Conservation (phyloP, 2,329 filamentous ascomycete species). For the Monilinia aucupariae region DNA sequence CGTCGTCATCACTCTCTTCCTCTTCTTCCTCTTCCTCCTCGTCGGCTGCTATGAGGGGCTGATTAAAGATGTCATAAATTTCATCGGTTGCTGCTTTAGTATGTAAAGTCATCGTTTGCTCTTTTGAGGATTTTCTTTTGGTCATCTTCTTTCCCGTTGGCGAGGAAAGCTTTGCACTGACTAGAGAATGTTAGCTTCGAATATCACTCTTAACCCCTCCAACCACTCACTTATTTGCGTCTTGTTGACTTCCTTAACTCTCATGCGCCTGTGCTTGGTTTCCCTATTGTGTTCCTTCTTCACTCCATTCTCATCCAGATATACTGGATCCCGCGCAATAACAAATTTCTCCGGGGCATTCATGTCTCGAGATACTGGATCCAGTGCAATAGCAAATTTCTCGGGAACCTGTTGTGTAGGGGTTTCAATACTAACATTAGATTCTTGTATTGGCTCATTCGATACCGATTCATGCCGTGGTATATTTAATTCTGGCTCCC, state of each 20-base stretch:
- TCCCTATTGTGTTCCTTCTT: slow-evolving; percentile 43
- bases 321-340: slow-evolving; percentile 36
- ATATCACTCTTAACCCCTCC: neutral
- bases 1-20: slow-evolving; percentile 57
- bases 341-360: slow-evolving; percentile 41
- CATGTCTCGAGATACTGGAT: slow-evolving; percentile 48
- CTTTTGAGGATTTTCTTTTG: slow-evolving; percentile 56
- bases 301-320: slow-evolving; percentile 53
- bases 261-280: slow-evolving; percentile 61
- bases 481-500: slow-evolving; percentile 39
- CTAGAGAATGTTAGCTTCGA: slow-evolving; percentile 44
- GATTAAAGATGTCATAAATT: slow-evolving; percentile 95
- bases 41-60: slow-evolving; percentile 53
- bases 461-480: slow-evolving; percentile 6
- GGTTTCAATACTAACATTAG: slow-evolving; percentile 22
- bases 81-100: slow-evolving; percentile 94
- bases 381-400: slow-evolving; percentile 35
- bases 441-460: slow-evolving; percentile 18
- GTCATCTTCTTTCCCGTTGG: slow-evolving; percentile 79
- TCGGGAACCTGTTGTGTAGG: slow-evolving; percentile 33
- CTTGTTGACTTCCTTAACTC: slow-evolving; percentile 79
- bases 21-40: slow-evolving; percentile 33
- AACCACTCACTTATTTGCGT: slow-evolving; percentile 76
- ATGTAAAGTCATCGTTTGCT: slow-evolving; percentile 98
- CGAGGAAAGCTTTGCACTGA: slow-evolving; percentile 90